phyloP scores from a whole-genome alignment of 208 protist species.

The Acanthamoeba culbertsoni region DNA sequence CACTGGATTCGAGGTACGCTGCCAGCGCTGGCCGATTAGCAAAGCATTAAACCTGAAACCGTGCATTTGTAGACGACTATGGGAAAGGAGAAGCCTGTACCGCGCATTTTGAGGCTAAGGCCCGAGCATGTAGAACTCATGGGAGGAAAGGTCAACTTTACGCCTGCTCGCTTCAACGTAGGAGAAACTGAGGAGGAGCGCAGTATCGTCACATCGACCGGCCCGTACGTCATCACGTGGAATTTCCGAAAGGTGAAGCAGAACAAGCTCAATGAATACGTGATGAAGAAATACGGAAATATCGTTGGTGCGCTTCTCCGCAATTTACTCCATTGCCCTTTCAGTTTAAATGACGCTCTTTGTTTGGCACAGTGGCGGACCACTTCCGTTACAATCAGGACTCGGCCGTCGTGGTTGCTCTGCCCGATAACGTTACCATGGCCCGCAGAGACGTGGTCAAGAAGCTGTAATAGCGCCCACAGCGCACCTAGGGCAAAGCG shows the following conservation, averaged over 20 bases:
- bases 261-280: conserved; percentile 69
- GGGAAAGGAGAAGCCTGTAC: conserved; percentile 72
- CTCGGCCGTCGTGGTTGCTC: conserved; percentile 76
- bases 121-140: conserved; percentile 72
- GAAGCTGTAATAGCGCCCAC: background rate
- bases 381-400: conserved; percentile 78
- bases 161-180: conserved; percentile 80
- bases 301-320: conserved; percentile 57
- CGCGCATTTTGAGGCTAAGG: conserved; percentile 72
- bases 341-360: background rate
- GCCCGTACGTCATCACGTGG: conserved; percentile 81
- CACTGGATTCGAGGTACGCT: conserved; percentile 78
- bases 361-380: conserved; percentile 55
- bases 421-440: conserved; percentile 76
- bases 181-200: conserved; percentile 58
- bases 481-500: too few relatives aligned
- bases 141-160: conserved; percentile 75
- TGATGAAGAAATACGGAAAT: conserved; percentile 70
- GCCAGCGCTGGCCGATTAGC: too few relatives aligned
- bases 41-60: background rate
- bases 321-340: background rate
- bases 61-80: background rate
- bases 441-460: conserved; percentile 57
- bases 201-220: conserved; percentile 78
- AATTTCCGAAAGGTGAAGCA: conserved; percentile 79